These are phyloP conservation scores for Neopestalotiopsis clavispora DNA, from an alignment of 2,329 filamentous ascomycete species.

Conservation along the genomic window DNA sequence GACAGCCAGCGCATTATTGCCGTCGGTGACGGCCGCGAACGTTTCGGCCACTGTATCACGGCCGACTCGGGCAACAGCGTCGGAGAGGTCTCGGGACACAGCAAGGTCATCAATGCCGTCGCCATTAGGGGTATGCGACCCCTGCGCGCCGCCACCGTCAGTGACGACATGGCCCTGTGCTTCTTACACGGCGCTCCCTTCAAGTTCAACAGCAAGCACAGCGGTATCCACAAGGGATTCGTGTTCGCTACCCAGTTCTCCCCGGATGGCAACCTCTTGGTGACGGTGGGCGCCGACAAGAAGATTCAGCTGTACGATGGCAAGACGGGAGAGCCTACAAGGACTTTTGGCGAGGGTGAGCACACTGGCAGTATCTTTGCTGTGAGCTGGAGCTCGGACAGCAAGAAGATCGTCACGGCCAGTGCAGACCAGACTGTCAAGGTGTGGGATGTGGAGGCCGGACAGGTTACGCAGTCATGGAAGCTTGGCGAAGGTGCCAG, in stretches of 20 bases:
- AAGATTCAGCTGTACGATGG: conserved; percentile 95
- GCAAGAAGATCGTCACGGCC: conserved; percentile 84
- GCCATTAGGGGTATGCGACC: conserved; percentile 88
- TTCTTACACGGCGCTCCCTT: conserved; percentile 95
- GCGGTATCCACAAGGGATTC: conserved; percentile 84
- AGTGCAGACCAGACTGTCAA: conserved; percentile 95
- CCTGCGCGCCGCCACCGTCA: conserved; percentile 88
- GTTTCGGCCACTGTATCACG: conserved; percentile 92
- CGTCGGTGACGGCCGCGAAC: conserved; percentile 92
- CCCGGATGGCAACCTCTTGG: conserved; percentile 80
- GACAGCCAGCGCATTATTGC: conserved; percentile 96
- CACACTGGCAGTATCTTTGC: conserved; percentile 94
- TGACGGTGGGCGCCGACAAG: conserved; percentile 91
- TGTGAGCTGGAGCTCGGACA: conserved; percentile 88
- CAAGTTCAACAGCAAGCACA: conserved; percentile 87
- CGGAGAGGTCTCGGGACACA: conserved; percentile 92
- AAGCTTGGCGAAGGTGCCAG: conserved; percentile 78
- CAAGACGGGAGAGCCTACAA: conserved; percentile 86
- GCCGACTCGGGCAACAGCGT: conserved; percentile 96
- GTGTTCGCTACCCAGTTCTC: conserved; percentile 88
- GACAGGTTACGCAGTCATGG: conserved; percentile 82
- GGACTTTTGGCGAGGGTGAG: conserved; percentile 78
- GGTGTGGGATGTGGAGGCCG: conserved; percentile 87
- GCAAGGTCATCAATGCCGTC: conserved; percentile 87
- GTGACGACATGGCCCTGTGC: conserved; percentile 86